These are phyloP conservation scores for Tolypocladium endophyticum DNA, from an alignment of 2,329 filamentous ascomycete species.

Conservation along the genomic window DNA sequence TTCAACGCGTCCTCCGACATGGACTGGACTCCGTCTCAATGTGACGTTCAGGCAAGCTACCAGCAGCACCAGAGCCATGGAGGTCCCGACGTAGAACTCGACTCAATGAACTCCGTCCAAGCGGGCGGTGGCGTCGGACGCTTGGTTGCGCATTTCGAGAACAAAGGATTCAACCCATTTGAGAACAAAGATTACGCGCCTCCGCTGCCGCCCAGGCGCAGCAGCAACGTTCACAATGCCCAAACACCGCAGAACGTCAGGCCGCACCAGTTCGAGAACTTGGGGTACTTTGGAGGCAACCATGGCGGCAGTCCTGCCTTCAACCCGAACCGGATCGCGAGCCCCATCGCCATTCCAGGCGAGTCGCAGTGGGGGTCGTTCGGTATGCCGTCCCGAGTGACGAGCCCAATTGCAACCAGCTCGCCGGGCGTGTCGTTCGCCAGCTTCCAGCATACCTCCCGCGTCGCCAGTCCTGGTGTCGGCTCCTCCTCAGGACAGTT, in stretches of 20 bases:
- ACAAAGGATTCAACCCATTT: constrained; percentile 20
- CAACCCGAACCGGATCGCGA: constrained; percentile 17
- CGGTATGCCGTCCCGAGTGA: constrained; percentile 15
- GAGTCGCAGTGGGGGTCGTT: constrained; percentile 23
- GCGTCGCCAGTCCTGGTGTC: constrained; percentile 15
- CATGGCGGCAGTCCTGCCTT: constrained; percentile 1
- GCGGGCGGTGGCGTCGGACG: constrained; percentile 19
- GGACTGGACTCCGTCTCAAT: constrained; percentile 26
- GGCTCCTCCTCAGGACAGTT: constrained; percentile 17
- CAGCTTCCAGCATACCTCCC: constrained; percentile 19
- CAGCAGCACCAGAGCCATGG: constrained; percentile 13
- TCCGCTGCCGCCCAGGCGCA: constrained; percentile 23
- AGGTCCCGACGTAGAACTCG: constrained; percentile 15
- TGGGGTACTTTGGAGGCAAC: constrained; percentile 3
- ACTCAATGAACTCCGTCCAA: constrained; percentile 13
- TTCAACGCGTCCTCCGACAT: constrained; percentile 19
- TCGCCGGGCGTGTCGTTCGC: constrained; percentile 18
- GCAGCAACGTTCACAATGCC: constrained; percentile 13
- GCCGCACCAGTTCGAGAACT: constrained; percentile 2
- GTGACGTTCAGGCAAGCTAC: constrained; percentile 17
- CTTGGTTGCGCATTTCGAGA: constrained; percentile 30
- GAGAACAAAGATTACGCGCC: constrained; percentile 25
- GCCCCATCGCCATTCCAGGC: constrained; percentile 19
- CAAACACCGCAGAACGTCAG: constrained; percentile 13
- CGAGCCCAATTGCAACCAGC: constrained; percentile 21